A percentile compares a stretch with the other conserved stretches of the same genome.
phyloP scores from a whole-genome alignment of 108 stramenopile species.

The Pelagomonas calceolata region DNA sequence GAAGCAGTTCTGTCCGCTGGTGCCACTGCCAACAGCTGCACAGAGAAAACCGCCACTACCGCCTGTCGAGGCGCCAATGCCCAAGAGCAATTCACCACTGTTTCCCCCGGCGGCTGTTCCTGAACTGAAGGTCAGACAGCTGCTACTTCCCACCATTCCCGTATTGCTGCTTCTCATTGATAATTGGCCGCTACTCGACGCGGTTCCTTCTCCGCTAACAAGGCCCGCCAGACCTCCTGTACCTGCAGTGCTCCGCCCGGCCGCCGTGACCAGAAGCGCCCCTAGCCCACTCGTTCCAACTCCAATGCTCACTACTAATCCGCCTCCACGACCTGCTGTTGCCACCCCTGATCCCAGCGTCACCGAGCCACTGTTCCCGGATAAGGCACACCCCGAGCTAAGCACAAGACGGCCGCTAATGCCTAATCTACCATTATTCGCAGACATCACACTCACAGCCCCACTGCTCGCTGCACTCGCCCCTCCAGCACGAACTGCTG shows the following conservation, averaged over 20 bases:
- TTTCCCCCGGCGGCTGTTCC: neutral
- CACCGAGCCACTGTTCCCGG: conserved; percentile 2
- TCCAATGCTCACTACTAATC: neutral
- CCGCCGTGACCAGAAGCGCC: neutral
- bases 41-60: neutral
- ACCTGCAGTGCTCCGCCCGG: neutral
- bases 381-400: neutral
- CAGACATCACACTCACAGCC: neutral
- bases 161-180: neutral
- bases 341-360: neutral
- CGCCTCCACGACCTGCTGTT: neutral
- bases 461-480: conserved; percentile 2
- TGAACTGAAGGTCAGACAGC: neutral
- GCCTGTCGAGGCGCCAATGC: neutral
- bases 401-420: neutral
- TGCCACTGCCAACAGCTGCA: neutral
- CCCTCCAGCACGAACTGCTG: neutral
- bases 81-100: neutral
- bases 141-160: neutral
- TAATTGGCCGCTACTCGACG: neutral
- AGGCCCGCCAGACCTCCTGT: neutral
- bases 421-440: neutral
- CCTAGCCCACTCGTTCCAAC: neutral
- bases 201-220: neutral
- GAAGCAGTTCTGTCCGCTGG: neutral